Base-by-base conservation (phyloP, 371 early-diverging fungal species). In the Mucor lusitanicus region DNA sequence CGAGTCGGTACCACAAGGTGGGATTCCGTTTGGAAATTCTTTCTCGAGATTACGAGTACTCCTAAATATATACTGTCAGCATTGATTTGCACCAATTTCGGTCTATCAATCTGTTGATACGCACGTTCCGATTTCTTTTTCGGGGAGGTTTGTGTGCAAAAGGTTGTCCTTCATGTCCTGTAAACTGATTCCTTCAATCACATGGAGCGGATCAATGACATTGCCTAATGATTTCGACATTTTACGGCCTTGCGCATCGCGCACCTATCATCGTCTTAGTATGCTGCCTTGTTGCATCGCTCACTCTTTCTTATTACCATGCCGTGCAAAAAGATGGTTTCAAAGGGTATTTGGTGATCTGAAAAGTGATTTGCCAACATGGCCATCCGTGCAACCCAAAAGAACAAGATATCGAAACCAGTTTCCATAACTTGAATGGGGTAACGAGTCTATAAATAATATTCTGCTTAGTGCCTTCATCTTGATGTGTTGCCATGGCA, bases 321-420 rank as follows among this genome's bases (percentile, higher is more conserved):
- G 6, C 91, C 88, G 73, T 94, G 94, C 59, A 93, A 77, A 70
- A 85, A 81, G 13, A 95, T 89, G 28, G 89, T 87, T 37, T 93
- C 90, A 85, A 99, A 99, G 9, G 73, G 69, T 0, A 99, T 97
- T 12, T 85, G 77, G 3, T 87, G 71, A 9, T 88, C 91, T 3
- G 95, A 87, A 64, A 99, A 88, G 70, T 97, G 88, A 39, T 94
- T 89, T 63, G 96, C 90, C 58, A 99, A 77, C 99, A 99, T 99
- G 4, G 95, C 95, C 99, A 99, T 99, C 59, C 99, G 88, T 9
- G 99, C 98, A 12, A 99, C 98, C 99, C 99, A 99, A 77, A 99
- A 99, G 85, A 99, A 99, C 56, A 99, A 78, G 74, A 99, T 99
- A 82, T 99, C 99, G 69, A 87, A 90, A 0, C 99, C 99, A 27